phyloP scores from a whole-genome alignment of 164 flowering plant species.

The Magnolia officinalis region DNA sequence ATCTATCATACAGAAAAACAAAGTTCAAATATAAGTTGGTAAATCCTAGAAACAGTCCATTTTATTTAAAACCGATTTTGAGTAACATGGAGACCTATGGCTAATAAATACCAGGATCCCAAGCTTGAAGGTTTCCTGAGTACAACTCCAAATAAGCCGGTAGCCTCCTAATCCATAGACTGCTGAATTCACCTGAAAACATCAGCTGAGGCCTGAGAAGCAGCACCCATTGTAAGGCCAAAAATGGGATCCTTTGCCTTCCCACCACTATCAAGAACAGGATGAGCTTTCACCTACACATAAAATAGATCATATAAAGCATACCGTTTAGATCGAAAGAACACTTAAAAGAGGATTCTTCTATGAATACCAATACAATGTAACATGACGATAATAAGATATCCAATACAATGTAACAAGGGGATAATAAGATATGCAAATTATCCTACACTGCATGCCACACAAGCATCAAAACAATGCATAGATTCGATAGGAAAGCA shows the following conservation, averaged over 20 bases:
- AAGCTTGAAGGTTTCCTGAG: slow-evolving; percentile 13
- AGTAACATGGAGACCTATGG: slow-evolving; percentile 23
- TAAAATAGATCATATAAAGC: background rate
- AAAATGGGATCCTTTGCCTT: slow-evolving; percentile 92
- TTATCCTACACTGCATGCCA: no score
- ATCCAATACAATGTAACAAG: no score
- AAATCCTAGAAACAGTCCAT: slow-evolving; percentile 50
- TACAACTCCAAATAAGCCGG: slow-evolving; percentile 8
- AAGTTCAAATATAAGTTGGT: slow-evolving; percentile 49
- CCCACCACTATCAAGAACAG: slow-evolving; percentile 62
- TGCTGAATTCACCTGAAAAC: slow-evolving; percentile 59
- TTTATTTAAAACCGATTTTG: slow-evolving; percentile 26
- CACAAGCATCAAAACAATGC: no score
- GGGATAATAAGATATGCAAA: no score
- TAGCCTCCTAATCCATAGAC: slow-evolving; percentile 8
- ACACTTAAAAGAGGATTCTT: background rate
- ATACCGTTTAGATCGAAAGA: background rate
- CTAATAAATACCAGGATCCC: slow-evolving; percentile 9
- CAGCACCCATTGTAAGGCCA: slow-evolving; percentile 75
- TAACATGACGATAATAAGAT: background rate
- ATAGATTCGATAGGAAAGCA: no score
- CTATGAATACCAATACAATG: background rate
- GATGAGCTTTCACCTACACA: slow-evolving; percentile 70
- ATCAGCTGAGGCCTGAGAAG: slow-evolving; percentile 71
- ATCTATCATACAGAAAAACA: slow-evolving; percentile 60